Conservation (phyloP, 257 asterid genomes). For the Henckelia pumila region DNA sequence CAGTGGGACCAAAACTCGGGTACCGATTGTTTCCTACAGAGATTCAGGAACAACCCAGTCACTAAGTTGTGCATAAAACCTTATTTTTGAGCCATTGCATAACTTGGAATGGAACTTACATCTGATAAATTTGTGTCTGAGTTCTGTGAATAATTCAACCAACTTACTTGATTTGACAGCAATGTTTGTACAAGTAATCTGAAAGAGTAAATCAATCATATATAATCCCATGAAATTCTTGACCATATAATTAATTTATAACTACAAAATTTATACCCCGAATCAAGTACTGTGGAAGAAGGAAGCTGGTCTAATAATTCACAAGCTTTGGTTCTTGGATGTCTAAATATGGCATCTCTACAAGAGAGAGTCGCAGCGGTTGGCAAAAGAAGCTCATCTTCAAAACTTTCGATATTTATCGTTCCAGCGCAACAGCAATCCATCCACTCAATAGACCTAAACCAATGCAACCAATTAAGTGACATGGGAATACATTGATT, state of each 20-base stretch:
- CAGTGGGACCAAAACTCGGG: constrained; percentile 62
- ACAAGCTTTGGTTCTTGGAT: constrained; percentile 56
- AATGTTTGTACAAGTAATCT: constrained; percentile 59
- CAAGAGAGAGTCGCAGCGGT: constrained; percentile 50
- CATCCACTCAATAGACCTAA: constrained; percentile 74
- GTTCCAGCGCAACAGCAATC: constrained; percentile 82
- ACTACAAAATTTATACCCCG: constrained; percentile 43
- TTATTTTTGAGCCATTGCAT: neutral
- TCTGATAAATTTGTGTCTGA: constrained; percentile 46
- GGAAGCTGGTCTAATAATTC: constrained; percentile 59
- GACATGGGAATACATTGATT: neutral
- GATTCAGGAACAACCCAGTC: neutral
- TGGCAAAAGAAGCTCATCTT: constrained; percentile 41
- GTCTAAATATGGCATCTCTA: constrained; percentile 59
- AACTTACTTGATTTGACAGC: constrained; percentile 59
- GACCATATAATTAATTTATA: neutral
- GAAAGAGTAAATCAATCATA: constrained; percentile 21
- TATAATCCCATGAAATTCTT: neutral
- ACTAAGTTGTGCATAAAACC: too few species aligned
- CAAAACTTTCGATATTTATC: constrained; percentile 33
- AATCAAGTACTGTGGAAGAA: constrained; percentile 49
- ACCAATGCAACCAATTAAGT: neutral
- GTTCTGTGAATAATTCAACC: constrained; percentile 58
- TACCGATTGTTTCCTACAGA: constrained; percentile 55
- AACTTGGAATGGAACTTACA: constrained; percentile 26